Evolutionary conservation across 371 early-diverging fungal species (phyloP), one percentile per base, ranked within the genome.

Genomic region (Mortierella sp.): DNA sequence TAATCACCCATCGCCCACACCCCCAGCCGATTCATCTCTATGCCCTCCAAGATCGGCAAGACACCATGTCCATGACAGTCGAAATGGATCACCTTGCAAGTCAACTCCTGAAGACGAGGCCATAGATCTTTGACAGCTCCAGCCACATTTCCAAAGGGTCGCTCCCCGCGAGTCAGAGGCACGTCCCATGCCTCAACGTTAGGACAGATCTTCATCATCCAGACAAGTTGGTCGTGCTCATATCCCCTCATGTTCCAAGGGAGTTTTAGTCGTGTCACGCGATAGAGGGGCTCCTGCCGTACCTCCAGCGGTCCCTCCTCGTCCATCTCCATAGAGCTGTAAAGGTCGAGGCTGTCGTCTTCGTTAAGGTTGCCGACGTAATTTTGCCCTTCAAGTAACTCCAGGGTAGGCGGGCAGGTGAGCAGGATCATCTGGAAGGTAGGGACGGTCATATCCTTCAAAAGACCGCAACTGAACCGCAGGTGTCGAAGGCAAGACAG

Each of bases 171-270:
- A 7, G 35, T 32, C 24, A 65, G 65, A 32, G 65, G 65, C 21
- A 65, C 41, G 32, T 65, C 65, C 21, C 35, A 21, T 3, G 65
- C 65, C 65, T 65, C 38, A 3, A 65, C 21, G 10, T 38, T 65
- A 6, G 65, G 38, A 35, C 65, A 65, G 2, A 65, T 1, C 65
- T 65, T 41, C 32, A 65, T 14, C 65, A 65, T 38, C 16, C 8
- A 18, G 4, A 18, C 21, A 21, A 65, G 18, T 10, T 12, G 21
- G 5, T 65, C 38, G 18, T 0, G 0, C 3, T 35, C 21, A 18
- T 65, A 65, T 65, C 65, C 65, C 3, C 6, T 4, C 65, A 38
- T 65, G 65, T 65, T 38, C 65, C 65, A 65, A 21, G 65, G 65
- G 21, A 38, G 1, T 2, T 38, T 32, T 4, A 65, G 41, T 65